Conservation (phyloP, 1,139 yeast species). For the Blastobotrys apis region DNA sequence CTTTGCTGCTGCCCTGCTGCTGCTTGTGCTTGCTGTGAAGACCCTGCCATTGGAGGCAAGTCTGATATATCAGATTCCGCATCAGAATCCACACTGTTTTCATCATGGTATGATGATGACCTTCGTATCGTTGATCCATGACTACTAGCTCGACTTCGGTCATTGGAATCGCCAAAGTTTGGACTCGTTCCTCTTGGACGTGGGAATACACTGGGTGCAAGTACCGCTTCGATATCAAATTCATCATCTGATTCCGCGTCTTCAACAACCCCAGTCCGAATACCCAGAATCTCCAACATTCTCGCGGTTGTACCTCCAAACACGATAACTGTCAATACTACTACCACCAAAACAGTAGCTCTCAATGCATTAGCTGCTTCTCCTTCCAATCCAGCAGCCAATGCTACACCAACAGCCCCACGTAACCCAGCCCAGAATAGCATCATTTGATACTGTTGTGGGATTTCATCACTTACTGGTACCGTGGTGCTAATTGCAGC, state of each 20-base stretch:
- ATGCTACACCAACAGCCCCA: constrained; percentile 99
- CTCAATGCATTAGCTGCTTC: constrained; percentile 83
- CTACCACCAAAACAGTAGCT: constrained; percentile 95
- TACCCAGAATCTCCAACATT: constrained; percentile 92
- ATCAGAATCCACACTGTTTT: constrained; percentile 23
- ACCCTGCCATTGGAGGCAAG: constrained; percentile 33
- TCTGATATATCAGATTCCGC: constrained; percentile 31
- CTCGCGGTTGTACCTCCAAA: constrained; percentile 99
- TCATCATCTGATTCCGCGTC: constrained; percentile 87
- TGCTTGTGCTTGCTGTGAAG: constrained; percentile 3
- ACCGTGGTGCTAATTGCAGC: constrained; percentile 23
- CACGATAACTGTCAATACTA: constrained; percentile 88
- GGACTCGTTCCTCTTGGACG: neutral
- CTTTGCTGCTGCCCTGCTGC: neutral
- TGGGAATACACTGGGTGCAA: constrained; percentile 17
- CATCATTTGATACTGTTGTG: constrained; percentile 97
- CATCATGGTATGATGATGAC: constrained; percentile 26
- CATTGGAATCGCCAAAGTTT: constrained; percentile 1
- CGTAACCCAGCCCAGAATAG: constrained; percentile 98
- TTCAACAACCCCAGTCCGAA: constrained; percentile 84
- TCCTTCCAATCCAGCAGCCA: constrained; percentile 96
- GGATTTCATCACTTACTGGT: constrained; percentile 78
- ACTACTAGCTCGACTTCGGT: neutral
- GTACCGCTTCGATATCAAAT: constrained; percentile 82
- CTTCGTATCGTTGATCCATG: constrained; percentile 17